phyloP scores from a whole-genome alignment of 495 filamentous ascomycete genomes.

The Trichoderma orchidacearum region DNA sequence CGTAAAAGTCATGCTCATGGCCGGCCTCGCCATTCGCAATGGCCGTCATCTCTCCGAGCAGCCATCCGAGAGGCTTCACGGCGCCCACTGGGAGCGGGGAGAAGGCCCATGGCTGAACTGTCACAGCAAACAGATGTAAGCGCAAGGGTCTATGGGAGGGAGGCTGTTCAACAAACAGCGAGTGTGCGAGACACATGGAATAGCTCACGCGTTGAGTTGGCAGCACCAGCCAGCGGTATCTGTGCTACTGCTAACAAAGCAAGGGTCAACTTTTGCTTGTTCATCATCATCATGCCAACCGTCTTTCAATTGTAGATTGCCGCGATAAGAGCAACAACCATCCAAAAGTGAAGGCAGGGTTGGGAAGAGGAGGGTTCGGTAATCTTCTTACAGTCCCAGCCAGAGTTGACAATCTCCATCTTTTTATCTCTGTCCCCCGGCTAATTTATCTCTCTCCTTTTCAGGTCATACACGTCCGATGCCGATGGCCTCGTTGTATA shows the following conservation, averaged over 20 bases:
- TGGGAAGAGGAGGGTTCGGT: neutral
- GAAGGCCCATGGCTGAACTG: constrained; percentile 8
- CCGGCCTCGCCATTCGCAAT: constrained; percentile 45
- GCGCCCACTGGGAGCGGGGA: constrained; percentile 42
- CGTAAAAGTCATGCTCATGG: constrained; percentile 48
- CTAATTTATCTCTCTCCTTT: neutral
- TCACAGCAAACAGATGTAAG: neutral
- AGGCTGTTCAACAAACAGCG: too few species aligned
- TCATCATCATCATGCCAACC: neutral
- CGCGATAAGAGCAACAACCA: neutral
- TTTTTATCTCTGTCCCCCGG: neutral
- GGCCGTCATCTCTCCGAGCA: constrained; percentile 40
- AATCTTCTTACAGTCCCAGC: neutral
- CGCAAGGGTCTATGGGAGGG: too few species aligned
- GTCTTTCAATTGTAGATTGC: neutral
- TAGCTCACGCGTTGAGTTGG: neutral
- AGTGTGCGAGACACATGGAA: neutral
- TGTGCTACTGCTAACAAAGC: neutral
- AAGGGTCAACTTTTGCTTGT: neutral
- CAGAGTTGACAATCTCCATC: neutral
- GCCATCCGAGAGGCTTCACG: constrained; percentile 45
- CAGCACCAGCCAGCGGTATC: neutral
- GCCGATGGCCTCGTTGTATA: neutral
- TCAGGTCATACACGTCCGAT: neutral
- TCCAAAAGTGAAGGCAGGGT: neutral